Evolutionary conservation across 78 protist genomes (phyloP), one percentile per base, ranked within the genome.

Genomic region (Guillardia theta): DNA sequence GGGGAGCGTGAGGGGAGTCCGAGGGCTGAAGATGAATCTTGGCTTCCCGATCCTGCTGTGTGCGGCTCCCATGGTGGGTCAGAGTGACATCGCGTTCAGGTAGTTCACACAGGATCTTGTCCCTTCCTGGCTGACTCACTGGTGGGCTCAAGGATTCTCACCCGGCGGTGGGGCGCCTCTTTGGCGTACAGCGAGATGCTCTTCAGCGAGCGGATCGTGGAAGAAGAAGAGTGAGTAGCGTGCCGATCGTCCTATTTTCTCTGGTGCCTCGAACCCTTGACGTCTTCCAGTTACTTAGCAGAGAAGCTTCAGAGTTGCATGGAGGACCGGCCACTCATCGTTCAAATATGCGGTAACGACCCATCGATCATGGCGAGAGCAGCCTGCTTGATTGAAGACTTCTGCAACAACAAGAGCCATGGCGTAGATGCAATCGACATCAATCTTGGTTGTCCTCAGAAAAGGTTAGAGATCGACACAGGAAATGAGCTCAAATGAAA

Each of bases 361-460:
- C 83, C 83, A 0, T 36, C n/a, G 5, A 24, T 33, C 41, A 70
- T 70, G 83, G 83, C 36, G 10, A 22, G 46, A 70, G 83, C 83
- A 12, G 83, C 83, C 1, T 36, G 46, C 0, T 15, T 12, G 36
- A 24, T 70, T 1, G 83, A 70, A 24, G 36, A 70, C 46, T 70
- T 33, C 83, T 70, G 83, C 83, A 70, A 70, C 83, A 24, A 36
- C 27, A 36, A 70, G 21, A 36, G n/a, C n/a, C 83, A 70, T 24
- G 83, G 83, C 41, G 10, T 70, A 24, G 83, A 70, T 0, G 83
- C 83, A 15, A 70, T 70, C 83, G 83, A 70, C 41, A 33, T 70
- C 83, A 70, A 70, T 33, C 83, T 70, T 15, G 83, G 83, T 12
- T 70, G 83, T 43, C 83, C 83, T 1, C 83, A 70, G 83, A 70